A percentile compares a stretch with the other conserved stretches of the same genome.
Conservation (phyloP, 2,329 filamentous ascomycete genomes). For the Camptophora hylomeconis region DNA sequence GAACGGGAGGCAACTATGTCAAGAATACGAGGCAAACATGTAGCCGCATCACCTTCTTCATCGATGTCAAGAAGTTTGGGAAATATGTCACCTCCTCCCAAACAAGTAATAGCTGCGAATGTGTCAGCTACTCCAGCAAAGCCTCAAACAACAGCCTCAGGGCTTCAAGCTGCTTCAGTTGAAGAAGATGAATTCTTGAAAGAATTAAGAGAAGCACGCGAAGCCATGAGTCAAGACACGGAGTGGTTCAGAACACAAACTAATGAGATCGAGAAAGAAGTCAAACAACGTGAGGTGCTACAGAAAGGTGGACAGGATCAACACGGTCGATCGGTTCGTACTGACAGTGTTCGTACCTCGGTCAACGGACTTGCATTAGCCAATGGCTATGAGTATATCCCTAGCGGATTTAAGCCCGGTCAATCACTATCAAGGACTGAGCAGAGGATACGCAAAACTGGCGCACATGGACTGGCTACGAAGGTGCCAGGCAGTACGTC, state of each 20-base stretch:
- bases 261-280: slow-evolving; percentile 10
- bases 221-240: slow-evolving; percentile 17
- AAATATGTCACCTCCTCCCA: too few relatives aligned
- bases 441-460: slow-evolving; percentile 29
- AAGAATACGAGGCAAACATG: slow-evolving; percentile 5
- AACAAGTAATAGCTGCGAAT: too few relatives aligned
- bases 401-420: slow-evolving; percentile 24
- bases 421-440: slow-evolving; percentile 31
- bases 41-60: too few relatives aligned
- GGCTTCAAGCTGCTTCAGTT: not conserved
- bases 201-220: slow-evolving; percentile 18
- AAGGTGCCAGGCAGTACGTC: slow-evolving; percentile 23
- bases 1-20: slow-evolving; percentile 8
- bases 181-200: slow-evolving; percentile 19
- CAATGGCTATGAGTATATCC: slow-evolving; percentile 29
- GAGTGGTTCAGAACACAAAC: slow-evolving; percentile 18
- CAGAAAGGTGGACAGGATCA: slow-evolving; percentile 6
- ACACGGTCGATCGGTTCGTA: slow-evolving; percentile 4
- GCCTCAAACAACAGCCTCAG: slow-evolving; percentile 4
- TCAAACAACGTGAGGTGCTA: slow-evolving; percentile 5
- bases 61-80: too few relatives aligned
- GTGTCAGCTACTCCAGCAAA: slow-evolving; percentile 2
- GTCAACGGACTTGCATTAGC: slow-evolving; percentile 15
- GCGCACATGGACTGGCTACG: slow-evolving; percentile 30
- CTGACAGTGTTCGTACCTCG: slow-evolving; percentile 4